These are phyloP conservation scores for Lentinula detonsa DNA, from an alignment of 768 basidiomycete genomes.

Conservation along the genomic window DNA sequence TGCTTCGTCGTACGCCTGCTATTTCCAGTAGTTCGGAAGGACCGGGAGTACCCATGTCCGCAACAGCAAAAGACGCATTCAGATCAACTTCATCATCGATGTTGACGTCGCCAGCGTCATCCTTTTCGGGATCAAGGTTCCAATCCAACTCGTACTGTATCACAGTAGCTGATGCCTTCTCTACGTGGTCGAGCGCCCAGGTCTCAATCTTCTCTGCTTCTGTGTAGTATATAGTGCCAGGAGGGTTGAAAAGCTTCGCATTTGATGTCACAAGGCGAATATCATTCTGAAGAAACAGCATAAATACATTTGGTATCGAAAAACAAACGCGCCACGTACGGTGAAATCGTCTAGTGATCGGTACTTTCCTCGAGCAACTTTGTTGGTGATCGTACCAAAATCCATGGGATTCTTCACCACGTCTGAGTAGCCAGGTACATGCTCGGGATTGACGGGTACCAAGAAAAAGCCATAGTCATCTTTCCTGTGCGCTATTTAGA, in stretches of 20 bases:
- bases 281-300: slow-evolving; percentile 43
- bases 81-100: slow-evolving; percentile 36
- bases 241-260: slow-evolving; percentile 72
- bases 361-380: slow-evolving; percentile 74
- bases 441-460: slow-evolving; percentile 52
- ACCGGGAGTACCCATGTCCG: slow-evolving; percentile 23
- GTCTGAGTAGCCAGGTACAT: slow-evolving; percentile 60
- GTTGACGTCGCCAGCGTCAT: slow-evolving; percentile 25
- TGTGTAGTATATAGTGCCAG: slow-evolving; percentile 63
- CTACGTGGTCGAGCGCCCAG: slow-evolving; percentile 71
- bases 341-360: slow-evolving; percentile 75
- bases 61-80: slow-evolving; percentile 14
- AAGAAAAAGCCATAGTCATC: slow-evolving; percentile 86
- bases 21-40: slow-evolving; percentile 23
- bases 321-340: slow-evolving; percentile 32
- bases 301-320: background rate
- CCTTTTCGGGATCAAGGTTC: slow-evolving; percentile 76
- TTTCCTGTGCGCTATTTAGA: slow-evolving; percentile 41
- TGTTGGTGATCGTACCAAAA: slow-evolving; percentile 77
- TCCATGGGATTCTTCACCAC: slow-evolving; percentile 88
- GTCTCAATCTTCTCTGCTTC: slow-evolving; percentile 69
- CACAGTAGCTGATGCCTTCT: slow-evolving; percentile 63
- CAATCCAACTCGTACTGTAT: slow-evolving; percentile 81
- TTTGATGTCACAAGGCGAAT: slow-evolving; percentile 68
- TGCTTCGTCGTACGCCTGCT: slow-evolving; percentile 33